A percentile compares a stretch with the other conserved stretches of the same genome.
Conservation (phyloP, 2,329 filamentous ascomycete genomes). For the Pezicula radicicola region DNA sequence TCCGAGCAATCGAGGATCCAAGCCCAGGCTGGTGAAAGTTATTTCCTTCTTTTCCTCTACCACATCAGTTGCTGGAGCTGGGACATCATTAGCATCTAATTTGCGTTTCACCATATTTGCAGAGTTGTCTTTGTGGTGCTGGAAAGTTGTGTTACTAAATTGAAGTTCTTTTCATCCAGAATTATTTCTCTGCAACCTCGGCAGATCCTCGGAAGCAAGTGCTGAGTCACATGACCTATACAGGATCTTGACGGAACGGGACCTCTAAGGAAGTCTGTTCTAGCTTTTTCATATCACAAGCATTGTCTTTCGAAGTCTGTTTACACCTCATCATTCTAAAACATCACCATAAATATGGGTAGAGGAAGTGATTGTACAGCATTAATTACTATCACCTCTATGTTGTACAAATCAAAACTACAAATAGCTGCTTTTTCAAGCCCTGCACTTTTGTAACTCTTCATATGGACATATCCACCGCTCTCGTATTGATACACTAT, state of each 20-base stretch:
- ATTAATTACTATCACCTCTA: too few relatives aligned
- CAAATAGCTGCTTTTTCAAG: background rate
- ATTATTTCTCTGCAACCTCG: background rate
- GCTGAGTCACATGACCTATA: too few relatives aligned
- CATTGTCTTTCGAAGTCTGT: too few relatives aligned
- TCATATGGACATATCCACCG: background rate
- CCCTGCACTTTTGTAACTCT: background rate
- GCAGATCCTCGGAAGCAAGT: too few relatives aligned
- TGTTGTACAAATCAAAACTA: background rate
- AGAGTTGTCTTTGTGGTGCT: slow-evolving; percentile 5
- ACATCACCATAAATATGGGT: background rate
- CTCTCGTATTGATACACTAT: slow-evolving; percentile 2
- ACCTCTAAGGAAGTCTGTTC: too few relatives aligned
- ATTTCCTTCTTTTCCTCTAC: slow-evolving; percentile 22
- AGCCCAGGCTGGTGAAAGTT: slow-evolving; percentile 72
- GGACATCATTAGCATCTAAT: slow-evolving; percentile 52
- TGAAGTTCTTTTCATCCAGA: background rate
- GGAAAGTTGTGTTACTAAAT: background rate
- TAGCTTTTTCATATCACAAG: too few relatives aligned
- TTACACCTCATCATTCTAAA: too few relatives aligned
- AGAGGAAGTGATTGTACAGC: background rate
- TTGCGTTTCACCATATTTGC: slow-evolving; percentile 55
- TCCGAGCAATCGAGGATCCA: slow-evolving; percentile 84
- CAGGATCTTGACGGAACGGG: too few relatives aligned
- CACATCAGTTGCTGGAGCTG: slow-evolving; percentile 32